phyloP scores from a whole-genome alignment of 1,284 basidiomycete species.

The Psilocybe mexicana region DNA sequence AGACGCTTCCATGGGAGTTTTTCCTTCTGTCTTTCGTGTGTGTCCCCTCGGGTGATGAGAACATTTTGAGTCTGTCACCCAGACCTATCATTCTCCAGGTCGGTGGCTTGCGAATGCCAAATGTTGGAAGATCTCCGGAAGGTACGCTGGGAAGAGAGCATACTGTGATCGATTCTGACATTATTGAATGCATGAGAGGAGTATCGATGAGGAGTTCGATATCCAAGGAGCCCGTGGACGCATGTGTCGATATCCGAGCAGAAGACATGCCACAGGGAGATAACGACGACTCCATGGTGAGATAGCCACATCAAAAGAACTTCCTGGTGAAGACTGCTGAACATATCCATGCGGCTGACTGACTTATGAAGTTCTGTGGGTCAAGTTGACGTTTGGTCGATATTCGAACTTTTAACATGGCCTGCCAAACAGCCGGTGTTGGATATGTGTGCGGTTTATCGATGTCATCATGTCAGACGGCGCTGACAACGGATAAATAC shows the following conservation, averaged over 20 bases:
- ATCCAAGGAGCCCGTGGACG: constrained; percentile 16
- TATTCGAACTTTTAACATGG: background rate
- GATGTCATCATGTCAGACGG: no score
- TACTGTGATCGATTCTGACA: constrained; percentile 21
- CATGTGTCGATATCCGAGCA: constrained; percentile 3
- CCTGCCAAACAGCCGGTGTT: background rate
- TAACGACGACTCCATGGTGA: constrained; percentile 1
- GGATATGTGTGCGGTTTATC: background rate
- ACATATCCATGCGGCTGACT: background rate
- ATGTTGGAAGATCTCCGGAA: constrained; percentile 8
- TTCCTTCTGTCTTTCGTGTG: background rate
- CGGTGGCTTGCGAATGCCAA: background rate
- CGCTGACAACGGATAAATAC: no score
- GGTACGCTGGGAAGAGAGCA: constrained; percentile 15
- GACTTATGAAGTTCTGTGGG: background rate
- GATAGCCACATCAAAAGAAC: background rate
- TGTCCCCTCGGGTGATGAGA: constrained; percentile 11
- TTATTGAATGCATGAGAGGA: constrained; percentile 8
- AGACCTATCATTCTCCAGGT: constrained; percentile 15
- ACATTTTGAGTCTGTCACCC: constrained; percentile 25
- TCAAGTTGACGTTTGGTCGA: background rate
- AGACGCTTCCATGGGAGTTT: background rate
- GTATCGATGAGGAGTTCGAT: constrained; percentile 14
- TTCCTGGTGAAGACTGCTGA: background rate
- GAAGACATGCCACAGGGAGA: background rate